Conservation (phyloP, 176 grass and related monocot species). For the Puccinellia tenuiflora region DNA sequence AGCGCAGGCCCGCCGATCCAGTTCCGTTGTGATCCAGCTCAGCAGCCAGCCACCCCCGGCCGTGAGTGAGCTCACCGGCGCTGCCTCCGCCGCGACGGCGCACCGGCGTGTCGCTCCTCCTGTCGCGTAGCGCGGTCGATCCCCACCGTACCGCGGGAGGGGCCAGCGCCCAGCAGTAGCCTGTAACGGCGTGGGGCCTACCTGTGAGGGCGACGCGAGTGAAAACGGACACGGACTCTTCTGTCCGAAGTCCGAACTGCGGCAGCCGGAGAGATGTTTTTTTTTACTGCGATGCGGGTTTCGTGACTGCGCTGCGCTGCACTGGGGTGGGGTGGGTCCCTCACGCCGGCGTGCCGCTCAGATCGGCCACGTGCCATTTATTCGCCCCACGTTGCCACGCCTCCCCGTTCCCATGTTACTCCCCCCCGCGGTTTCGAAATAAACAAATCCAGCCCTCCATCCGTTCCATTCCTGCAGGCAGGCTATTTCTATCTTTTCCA, state of each 20-base stretch:
- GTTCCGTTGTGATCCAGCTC: constrained; percentile 4
- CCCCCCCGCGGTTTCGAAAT: not conserved
- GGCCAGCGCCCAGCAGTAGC: not conserved
- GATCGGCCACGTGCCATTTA: constrained; percentile 45
- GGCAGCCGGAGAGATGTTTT: constrained; percentile 13
- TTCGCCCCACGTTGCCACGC: constrained; percentile 15
- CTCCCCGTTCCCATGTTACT: constrained; percentile 42
- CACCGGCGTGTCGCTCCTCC: not conserved
- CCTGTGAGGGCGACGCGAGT: constrained; percentile 20
- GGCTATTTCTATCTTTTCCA: not conserved
- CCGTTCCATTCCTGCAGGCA: too few relatives aligned
- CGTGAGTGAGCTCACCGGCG: too few relatives aligned
- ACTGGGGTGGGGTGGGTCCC: too few relatives aligned
- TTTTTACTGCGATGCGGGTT: constrained; percentile 8
- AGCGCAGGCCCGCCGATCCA: not conserved
- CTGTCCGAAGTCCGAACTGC: not conserved
- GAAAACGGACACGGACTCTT: constrained; percentile 10
- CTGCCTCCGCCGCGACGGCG: not conserved
- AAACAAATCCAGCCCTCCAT: not conserved
- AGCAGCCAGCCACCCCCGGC: too few relatives aligned
- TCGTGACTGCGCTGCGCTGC: not conserved
- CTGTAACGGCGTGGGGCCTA: not conserved
- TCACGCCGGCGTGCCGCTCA: constrained; percentile 6
- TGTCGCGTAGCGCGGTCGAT: constrained; percentile 22
- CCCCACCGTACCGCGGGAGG: not conserved